Conservation (phyloP, 768 basidiomycete species). For the Amyloporia xantha region DNA sequence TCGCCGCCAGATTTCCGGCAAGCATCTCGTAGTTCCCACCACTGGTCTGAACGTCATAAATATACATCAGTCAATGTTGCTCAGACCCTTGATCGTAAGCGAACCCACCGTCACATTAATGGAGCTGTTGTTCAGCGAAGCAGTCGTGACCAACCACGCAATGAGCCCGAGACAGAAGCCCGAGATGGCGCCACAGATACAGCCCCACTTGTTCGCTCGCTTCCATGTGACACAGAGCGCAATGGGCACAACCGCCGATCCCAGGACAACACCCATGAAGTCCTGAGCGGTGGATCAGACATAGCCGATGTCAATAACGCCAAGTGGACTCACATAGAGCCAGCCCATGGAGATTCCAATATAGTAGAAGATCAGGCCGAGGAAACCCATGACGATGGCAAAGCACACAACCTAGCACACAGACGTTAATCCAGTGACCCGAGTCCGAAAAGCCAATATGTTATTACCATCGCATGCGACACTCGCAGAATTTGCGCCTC, state of each 20-base stretch:
- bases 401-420: constrained; percentile 51
- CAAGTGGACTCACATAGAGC: constrained; percentile 63
- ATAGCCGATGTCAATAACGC: background rate
- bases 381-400: constrained; percentile 74
- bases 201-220: constrained; percentile 81
- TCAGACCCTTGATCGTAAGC: no score
- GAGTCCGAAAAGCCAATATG: no score
- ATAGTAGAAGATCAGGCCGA: constrained; percentile 81
- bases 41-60: constrained; percentile 17
- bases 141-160: constrained; percentile 83
- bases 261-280: constrained; percentile 84
- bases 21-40: constrained; percentile 64
- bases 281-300: constrained; percentile 36
- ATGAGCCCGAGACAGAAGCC: constrained; percentile 68
- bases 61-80: no score
- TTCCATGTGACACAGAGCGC: constrained; percentile 82
- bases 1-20: constrained; percentile 83
- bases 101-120: constrained; percentile 63
- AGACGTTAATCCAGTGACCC: background rate
- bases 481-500: constrained; percentile 64
- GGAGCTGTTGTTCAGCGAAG: constrained; percentile 57
- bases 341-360: constrained; percentile 92
- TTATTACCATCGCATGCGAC: constrained; percentile 64
- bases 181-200: constrained; percentile 61
- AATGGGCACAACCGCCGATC: constrained; percentile 82